Conservation (phyloP, 78 protist species). For the Pirum gemmata region DNA sequence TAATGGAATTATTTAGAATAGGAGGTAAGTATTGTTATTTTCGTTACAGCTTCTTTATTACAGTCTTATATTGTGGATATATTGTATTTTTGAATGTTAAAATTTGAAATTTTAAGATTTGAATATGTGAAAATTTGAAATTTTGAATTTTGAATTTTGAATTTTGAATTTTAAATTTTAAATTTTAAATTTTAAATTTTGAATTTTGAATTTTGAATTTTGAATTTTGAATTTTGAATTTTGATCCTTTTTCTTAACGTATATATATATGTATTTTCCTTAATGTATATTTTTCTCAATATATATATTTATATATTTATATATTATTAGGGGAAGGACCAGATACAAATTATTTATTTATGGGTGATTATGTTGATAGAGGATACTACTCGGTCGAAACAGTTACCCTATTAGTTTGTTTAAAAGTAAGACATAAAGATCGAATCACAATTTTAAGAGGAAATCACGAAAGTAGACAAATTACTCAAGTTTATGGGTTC, state of each 20-base stretch:
- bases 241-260: no score
- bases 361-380: slow-evolving; percentile 98
- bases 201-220: no score
- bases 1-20: slow-evolving; percentile 74
- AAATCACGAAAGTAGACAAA: slow-evolving; percentile 91
- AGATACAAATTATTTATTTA: slow-evolving; percentile 84
- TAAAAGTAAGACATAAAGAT: slow-evolving; percentile 76
- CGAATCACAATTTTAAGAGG: slow-evolving; percentile 85
- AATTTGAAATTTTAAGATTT: no score
- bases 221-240: no score
- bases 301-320: background rate
- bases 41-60: background rate
- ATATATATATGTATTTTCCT: no score
- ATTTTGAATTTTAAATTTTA: no score
- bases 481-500: slow-evolving; percentile 94
- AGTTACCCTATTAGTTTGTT: slow-evolving; percentile 76
- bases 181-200: no score
- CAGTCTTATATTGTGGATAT: background rate
- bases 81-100: no score
- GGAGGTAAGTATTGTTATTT: slow-evolving; percentile 40
- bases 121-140: background rate
- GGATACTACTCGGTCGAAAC: slow-evolving; percentile 93
- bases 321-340: slow-evolving; percentile 62
- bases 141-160: no score
- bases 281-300: background rate